Evolutionary conservation across 805 yeast genomes (phyloP), one percentile per base, ranked within the genome.

Genomic region (Kodamaea laetipori): DNA sequence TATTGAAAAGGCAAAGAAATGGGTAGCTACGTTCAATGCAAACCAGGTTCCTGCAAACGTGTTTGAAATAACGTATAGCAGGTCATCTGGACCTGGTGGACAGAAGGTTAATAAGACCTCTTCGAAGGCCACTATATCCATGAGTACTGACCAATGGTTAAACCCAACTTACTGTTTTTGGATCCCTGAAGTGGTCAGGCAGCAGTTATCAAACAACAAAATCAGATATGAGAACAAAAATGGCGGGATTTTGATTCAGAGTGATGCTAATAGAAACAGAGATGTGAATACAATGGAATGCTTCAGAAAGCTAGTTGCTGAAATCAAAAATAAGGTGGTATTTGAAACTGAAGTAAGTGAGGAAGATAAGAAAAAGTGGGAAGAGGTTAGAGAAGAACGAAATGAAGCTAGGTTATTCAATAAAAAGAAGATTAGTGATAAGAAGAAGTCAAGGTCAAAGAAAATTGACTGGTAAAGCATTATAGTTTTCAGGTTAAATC

Each of bases 61-160:
- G 11, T 82, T 83, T 52, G 62, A 64, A 2, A 56, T 76, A 1
- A 49, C 70, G 3, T 83, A 64, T 55, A 68, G 80, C 41, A 61
- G 90, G 45, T 76, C 94, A 0, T 78, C 90, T 25, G 95, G 95
- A 0, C 88, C 95, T 0, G 95, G 96, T 1, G 96, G 96, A 0
- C 95, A 87, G 53, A 84, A 88, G 55, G 95, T 88, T 8, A 87
- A 87, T 60, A 87, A 87, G 53, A 72, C 82, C 7, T 74, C 76
- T 23, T 74, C 86, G 1, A 83, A 86, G 54, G 87, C 90, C 6
- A 81, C 87, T 0, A 57, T 87, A 13, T 66, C 77, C 4, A 53
- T 82, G 44, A 61, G 58, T 6, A 60, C 69, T 0, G 61, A 61
- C 4, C 58, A 68, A 26, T 74, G 87, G 75, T 60, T 71, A 2